Conservation (phyloP, 1,284 basidiomycete species). For the Trichosporon ovoides region DNA sequence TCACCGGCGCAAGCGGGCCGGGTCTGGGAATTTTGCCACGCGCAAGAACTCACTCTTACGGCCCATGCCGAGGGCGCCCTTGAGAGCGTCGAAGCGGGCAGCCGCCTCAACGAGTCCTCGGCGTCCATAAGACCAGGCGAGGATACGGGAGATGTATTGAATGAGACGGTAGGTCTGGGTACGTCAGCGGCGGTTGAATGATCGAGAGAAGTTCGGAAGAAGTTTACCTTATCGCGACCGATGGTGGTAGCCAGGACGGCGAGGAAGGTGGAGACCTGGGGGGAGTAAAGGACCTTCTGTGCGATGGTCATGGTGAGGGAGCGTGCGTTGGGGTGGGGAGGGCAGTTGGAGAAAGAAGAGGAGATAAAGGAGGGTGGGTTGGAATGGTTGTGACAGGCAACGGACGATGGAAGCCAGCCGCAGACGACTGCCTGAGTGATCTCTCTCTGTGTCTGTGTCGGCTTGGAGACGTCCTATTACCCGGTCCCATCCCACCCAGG, state of each 20-base stretch:
- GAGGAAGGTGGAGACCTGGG: slow-evolving; percentile 66
- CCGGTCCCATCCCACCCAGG: too few relatives aligned
- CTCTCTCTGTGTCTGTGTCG: too few relatives aligned
- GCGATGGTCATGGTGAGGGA: slow-evolving; percentile 48
- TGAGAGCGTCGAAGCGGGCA: slow-evolving; percentile 70
- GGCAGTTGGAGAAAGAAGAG: background rate
- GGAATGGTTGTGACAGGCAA: background rate
- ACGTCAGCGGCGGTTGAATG: background rate
- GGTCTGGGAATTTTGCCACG: background rate
- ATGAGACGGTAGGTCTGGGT: slow-evolving; percentile 75
- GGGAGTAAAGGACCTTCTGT: slow-evolving; percentile 77
- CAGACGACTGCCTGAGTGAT: too few relatives aligned
- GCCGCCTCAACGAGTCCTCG: slow-evolving; percentile 63
- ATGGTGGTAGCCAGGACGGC: slow-evolving; percentile 73
- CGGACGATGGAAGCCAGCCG: background rate
- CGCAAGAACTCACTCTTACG: slow-evolving; percentile 63
- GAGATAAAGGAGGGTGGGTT: background rate
- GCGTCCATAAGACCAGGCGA: slow-evolving; percentile 72
- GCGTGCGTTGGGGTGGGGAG: background rate
- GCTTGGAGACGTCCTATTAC: background rate
- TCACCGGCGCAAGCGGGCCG: background rate
- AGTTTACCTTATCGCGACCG: slow-evolving; percentile 77
- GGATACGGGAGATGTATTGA: slow-evolving; percentile 87
- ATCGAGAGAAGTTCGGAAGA: background rate
- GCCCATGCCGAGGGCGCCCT: slow-evolving; percentile 67